Evolutionary conservation across 139 green algal species (phyloP), one percentile per base, ranked within the genome.

Genomic region (Diplosphaera chodatii): DNA sequence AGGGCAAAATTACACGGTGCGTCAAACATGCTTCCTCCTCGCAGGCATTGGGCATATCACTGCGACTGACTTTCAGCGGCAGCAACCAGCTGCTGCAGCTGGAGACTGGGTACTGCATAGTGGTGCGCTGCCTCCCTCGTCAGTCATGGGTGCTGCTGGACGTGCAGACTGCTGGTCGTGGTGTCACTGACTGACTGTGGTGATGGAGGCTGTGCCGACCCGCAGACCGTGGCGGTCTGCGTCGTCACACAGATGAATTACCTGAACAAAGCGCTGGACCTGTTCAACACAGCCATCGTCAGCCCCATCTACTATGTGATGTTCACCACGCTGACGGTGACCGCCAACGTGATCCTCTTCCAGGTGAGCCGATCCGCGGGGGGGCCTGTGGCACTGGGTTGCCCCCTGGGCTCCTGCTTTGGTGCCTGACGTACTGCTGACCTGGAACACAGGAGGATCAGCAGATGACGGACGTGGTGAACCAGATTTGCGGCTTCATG

Each of bases 291-390:
- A 4, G 94, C 94, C 4, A 90, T 99, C 28, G 94, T 99, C 8
- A 93, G 83, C 21, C 94, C 94, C 40, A 93, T 99, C 29, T 99
- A 99, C 78, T 99, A 99, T 78, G 94, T 99, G 56, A 96, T 97
- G 87, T 99, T 99, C 82, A 99, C 94, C 18, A 81, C 84, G 32
- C 74, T 93, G 55, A 98, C 95, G 66, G 93, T 99, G 66, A 55
- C 84, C 25, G 90, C 90, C 2, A 87, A 75, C n/a, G 69, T 78
- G 23, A 89, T 96, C 30, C 86, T 96, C 72, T 93, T 93, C 71
- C 59, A 84, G 80, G 85, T 89, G 40, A 34, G 70, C 25, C 13
- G 4, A n/a, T 66, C 21, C 62, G 6, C 2, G 25, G n/a, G n/a
- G n/a, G n/a, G n/a, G n/a, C n/a, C n/a, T n/a, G n/a, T n/a, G n/a